Base-by-base conservation (phyloP, 257 asterid genomes). In the Eucommia ulmoides region DNA sequence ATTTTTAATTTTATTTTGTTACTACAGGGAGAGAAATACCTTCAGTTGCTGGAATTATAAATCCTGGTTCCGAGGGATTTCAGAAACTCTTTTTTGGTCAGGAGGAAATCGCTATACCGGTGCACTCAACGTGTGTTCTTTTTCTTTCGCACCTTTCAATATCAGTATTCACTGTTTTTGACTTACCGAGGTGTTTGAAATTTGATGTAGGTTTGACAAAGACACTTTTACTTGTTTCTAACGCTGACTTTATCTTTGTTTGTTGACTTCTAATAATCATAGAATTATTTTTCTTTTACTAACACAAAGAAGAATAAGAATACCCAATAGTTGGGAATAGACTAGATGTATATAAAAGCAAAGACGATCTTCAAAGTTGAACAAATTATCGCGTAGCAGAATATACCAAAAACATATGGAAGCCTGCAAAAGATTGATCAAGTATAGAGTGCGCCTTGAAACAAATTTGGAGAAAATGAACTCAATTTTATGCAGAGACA, bases 21-120 rank as follows among this genome's bases (percentile, higher is more conserved):
- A 49, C 24, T 77, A 53, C 75, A 91, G 96, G 93, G 54, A 82
- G 98, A 64, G 98, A 91, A 75, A 91, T 92, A 5, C 96, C 96
- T 64, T 91, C 98, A 24, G 96, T 91, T 63, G 96, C 98, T 50
- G 98, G 98, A 68, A 91, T 91, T 54, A 75, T 91, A 65, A 86
- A 83, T 72, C 98, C 98, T 52, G 98, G 96, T 74, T 77, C 98
- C 35, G 98, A 91, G 80, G 98, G 98, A 46, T 91, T 91, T 70
- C 98, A 91, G 74, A 91, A 91, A 59, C 79, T 91, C 49, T 91
- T 91, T 72, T 91, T 91, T 46, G 96, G 98, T 52, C 96, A 91
- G 67, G 96, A 91, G 67, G 96, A 86, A 72, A 85, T 91, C 3
- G 96, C 98, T 47, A 91, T 91, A 65, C 98, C 96, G 20, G 98